Evolutionary conservation across 257 asterid genomes (phyloP), one percentile per base, ranked within the genome.

Genomic region (Handroanthus guayacan): DNA sequence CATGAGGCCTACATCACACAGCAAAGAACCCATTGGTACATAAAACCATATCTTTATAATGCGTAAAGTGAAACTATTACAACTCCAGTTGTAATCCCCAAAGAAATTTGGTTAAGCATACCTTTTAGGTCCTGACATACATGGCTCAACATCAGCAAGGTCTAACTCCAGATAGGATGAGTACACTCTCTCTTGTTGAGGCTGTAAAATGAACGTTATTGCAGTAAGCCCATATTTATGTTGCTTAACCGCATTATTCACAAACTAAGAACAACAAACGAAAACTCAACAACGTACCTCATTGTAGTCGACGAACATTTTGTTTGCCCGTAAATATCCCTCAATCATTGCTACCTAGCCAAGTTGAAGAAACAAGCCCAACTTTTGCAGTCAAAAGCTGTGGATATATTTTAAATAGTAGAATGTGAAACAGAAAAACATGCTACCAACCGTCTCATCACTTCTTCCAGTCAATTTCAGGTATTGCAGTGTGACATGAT

Each of bases 71-170:
- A 62, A 84, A 54, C 6, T 18, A 71, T n/a, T 56, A 8, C 38
- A 74, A 54, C 64, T 47, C 11, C 9, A 41, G 54, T 50, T 10
- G 36, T 44, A 11, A 16, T 17, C 25, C 17, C 14, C n/a, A 25
- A 14, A 25, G 6, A 57, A 38, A 67, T 11, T 18, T 48, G 12
- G 9, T 25, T 25, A 50, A 52, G 62, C 55, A 48, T 74, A 94
- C 97, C 98, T 89, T 79, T 94, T 94, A 25, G 98, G 98, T 83
- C 98, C 97, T 34, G 98, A 94, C 67, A 92, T 76, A 81, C 96
- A 94, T 58, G 98, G 97, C 62, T 83, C 96, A 43, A 94, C 97
- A 55, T 82, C 87, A 50, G 75, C 83, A 69, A 94, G 97, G 64
- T 92, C 91, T 75, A 94, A 85, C 62, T 84, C 88, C 83, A 92